These are phyloP conservation scores for Dentipellis sp. DNA, from an alignment of 768 basidiomycete species.

Conservation along the genomic window DNA sequence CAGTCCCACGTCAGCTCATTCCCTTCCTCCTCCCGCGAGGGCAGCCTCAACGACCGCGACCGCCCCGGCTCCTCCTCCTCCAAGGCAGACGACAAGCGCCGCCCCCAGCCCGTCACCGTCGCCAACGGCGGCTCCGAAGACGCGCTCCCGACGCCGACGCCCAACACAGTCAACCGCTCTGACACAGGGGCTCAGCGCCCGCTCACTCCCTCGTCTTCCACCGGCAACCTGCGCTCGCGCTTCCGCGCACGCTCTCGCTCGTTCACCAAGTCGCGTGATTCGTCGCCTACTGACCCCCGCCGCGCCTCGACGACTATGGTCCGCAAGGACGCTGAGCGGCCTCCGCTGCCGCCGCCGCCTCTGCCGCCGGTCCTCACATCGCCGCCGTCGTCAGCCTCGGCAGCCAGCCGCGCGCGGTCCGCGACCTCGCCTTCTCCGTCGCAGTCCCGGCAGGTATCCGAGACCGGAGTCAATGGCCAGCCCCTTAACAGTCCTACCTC, in stretches of 20 bases:
- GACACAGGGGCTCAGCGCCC: background rate
- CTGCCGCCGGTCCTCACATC: background rate
- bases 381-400: background rate
- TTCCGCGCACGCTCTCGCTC: conserved; percentile 10
- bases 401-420: background rate
- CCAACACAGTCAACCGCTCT: background rate
- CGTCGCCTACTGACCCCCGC: background rate
- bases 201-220: conserved; percentile 9
- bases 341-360: background rate
- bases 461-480: background rate
- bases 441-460: background rate
- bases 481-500: conserved; percentile 6
- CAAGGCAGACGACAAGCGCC: no score
- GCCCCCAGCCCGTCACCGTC: conserved; percentile 1
- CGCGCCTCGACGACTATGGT: background rate
- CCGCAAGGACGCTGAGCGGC: background rate
- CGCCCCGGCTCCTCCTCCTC: conserved; percentile 14
- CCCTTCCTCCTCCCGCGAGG: conserved; percentile 12
- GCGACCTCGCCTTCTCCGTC: background rate
- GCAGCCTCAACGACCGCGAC: background rate
- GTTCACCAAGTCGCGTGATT: conserved; percentile 1
- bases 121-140: conserved; percentile 7
- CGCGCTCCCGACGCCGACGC: conserved; percentile 10
- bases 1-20: conserved; percentile 13
- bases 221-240: conserved; percentile 11